Evolutionary conservation across 2,329 filamentous ascomycete species (phyloP), one percentile per base, ranked within the genome.

Genomic region (Trichoderma koningiopsis): DNA sequence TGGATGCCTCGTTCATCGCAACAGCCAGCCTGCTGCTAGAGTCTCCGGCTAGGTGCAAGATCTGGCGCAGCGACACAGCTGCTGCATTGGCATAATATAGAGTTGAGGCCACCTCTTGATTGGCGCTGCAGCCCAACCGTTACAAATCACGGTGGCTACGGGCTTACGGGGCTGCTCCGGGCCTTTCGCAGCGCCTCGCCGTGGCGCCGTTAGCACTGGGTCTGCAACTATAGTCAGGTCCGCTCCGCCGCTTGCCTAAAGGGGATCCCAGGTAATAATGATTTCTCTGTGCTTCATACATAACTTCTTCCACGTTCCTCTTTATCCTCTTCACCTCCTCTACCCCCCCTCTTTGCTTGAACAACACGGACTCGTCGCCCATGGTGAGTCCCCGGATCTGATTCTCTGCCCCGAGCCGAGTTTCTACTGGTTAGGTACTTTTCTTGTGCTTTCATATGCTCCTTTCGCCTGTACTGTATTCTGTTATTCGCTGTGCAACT

Each of bases 221-320:
- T 19, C n/a, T 10, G 43, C 43, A 7, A 52, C 37, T 14, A 13
- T 27, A 40, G 24, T 37, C 24, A 35, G 31, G 33, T 24, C 65
- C 47, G 58, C 37, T 43, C 35, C 65, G 65, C 65, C 65, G 49
- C 65, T 68, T 68, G 65, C 57, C 65, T 61, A 61, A 61, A 68
- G 19, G 24, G 64, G 49, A 59, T 66, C 47, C 47, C 64, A 40
- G 58, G 64, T 59, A 56, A 27, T 59, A 56, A 27, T 37, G 22
- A 33, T 57, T 55, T 33, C 57, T 61, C 35, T 35, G 33, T 56
- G 29, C 40, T 59, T 49, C 19, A 24, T 7, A 47, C 13, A 22
- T 7, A n/a, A 22, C n/a, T 24, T 24, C 13, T 52, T n/a, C n/a
- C n/a, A 14, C 19, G 10, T 59, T 22, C 35, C 55, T 59, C 37